Percentiles rank a stretch among this genome's conserved stretches.
These are phyloP conservation scores for Geranium brycei DNA, from an alignment of 345 rosid genomes.

Conservation along the genomic window DNA sequence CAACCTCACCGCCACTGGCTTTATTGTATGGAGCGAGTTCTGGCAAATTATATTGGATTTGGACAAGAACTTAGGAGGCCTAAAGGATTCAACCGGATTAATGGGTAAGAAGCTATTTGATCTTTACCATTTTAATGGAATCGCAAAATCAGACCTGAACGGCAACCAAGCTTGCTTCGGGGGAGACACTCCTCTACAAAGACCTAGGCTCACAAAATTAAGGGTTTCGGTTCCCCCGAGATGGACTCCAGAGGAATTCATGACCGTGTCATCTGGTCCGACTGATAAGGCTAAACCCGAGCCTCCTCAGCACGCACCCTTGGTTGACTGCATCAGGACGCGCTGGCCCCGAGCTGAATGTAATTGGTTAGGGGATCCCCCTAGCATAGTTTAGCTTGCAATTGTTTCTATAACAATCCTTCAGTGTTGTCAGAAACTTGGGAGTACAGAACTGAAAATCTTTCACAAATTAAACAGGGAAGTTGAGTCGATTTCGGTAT, in stretches of 20 bases:
- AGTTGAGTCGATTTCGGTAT: too few relatives aligned
- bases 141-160: constrained; percentile 84
- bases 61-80: constrained; percentile 69
- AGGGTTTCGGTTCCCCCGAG: constrained; percentile 96
- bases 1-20: constrained; percentile 59
- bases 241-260: constrained; percentile 95
- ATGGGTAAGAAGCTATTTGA: constrained; percentile 98
- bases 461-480: not conserved
- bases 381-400: constrained; percentile 68
- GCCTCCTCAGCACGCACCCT: constrained; percentile 77
- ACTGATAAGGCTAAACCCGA: constrained; percentile 53
- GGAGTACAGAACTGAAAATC: not conserved
- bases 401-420: not conserved
- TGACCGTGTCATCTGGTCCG: constrained; percentile 40
- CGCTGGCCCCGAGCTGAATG: constrained; percentile 88
- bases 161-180: constrained; percentile 42
- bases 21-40: constrained; percentile 94
- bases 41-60: constrained; percentile 84
- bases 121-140: constrained; percentile 91
- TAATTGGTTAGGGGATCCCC: constrained; percentile 91
- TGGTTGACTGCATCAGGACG: constrained; percentile 89
- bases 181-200: constrained; percentile 52
- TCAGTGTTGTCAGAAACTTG: not conserved
- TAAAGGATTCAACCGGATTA: constrained; percentile 75
- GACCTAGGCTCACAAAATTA: constrained; percentile 90